Conservation (phyloP, 768 basidiomycete species). For the Kwoniella europaea region DNA sequence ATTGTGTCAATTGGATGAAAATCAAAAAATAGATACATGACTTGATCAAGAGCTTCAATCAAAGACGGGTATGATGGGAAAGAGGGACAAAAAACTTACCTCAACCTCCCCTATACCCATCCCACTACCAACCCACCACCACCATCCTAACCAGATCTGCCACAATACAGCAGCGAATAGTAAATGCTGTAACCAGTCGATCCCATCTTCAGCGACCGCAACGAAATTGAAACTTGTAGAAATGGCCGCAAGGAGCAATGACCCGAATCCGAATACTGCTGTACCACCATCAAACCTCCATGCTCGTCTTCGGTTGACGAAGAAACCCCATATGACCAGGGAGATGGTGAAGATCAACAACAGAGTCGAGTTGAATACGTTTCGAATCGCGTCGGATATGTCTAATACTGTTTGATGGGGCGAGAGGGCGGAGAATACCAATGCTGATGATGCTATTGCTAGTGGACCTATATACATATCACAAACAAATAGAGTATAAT, state of each 20-base stretch:
- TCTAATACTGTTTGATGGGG: slow-evolving; percentile 60
- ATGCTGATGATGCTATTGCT: slow-evolving; percentile 78
- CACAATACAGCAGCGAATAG: slow-evolving; percentile 92
- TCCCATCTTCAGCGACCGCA: slow-evolving; percentile 84
- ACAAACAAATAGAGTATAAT: too few species aligned
- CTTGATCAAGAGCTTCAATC: too few species aligned
- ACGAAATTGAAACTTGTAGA: slow-evolving; percentile 83
- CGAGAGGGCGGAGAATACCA: slow-evolving; percentile 80
- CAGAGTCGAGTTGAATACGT: slow-evolving; percentile 95
- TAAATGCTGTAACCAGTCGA: slow-evolving; percentile 87
- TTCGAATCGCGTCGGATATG: slow-evolving; percentile 76
- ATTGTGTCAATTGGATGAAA: too few species aligned
- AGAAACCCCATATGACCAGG: slow-evolving; percentile 89
- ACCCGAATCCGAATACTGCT: slow-evolving; percentile 85
- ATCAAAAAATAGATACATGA: too few species aligned
- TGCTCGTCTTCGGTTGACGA: slow-evolving; percentile 85
- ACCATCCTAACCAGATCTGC: slow-evolving; percentile 96
- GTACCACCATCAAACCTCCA: slow-evolving; percentile 98
- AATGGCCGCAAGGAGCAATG: slow-evolving; percentile 77
- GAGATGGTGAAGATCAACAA: slow-evolving; percentile 89
- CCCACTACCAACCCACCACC: slow-evolving; percentile 94
- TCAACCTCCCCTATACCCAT: slow-evolving; percentile 77
- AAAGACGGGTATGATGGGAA: not conserved
- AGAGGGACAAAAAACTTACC: slow-evolving; percentile 55
- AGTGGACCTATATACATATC: slow-evolving; percentile 68